Base-by-base conservation (phyloP, 2,329 filamentous ascomycete species). In the Triangularia setosa region DNA sequence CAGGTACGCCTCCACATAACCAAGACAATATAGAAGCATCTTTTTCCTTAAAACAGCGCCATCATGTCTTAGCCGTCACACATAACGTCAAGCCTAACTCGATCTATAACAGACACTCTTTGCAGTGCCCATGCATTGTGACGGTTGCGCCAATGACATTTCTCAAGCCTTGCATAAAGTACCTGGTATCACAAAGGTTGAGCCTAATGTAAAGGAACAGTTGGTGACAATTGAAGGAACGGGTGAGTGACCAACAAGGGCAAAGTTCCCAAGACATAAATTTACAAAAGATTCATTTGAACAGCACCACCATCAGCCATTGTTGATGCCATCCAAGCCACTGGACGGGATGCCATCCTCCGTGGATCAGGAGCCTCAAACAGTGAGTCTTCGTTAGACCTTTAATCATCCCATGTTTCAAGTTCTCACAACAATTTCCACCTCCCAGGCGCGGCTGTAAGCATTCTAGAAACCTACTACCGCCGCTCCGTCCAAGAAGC, bases 311-410 rank as follows among this genome's bases (percentile, higher is more conserved):
- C 95, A 16, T 97, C 93, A 61, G 86, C 90, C 55, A 96, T 98
- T 69, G 93, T 97, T 28, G 83, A 88, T 67, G 90, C 94, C 7
- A 96, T 98, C 68, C 91, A 97, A 79, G 83, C 84, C 54, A 97
- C 93, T 9, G 95, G 95, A 60, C 87, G 93, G 73, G 94, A 98
- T 84, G 94, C 94, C 55, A 97, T 99, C 73, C 80, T 99, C 64
- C 89, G 95, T 70, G 95, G 95, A 62, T 93, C 90, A 65, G 95
- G 95, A 68, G 85, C 84, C 71, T 89, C 92, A 74, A 89, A 97
- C 78, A 92, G 92, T 93, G 82, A 73, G 88, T 84, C 64, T 27
- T 23, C 25, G 11, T 59, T 62, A 4, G 61, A 56, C 44, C 30
- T 58, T 56, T 12, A 9, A 44, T 30, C 53, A n/a, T 28, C 48